Evolutionary conservation across 2,329 filamentous ascomycete species (phyloP).

Genomic region (Coleophoma eucalyptorum): DNA sequence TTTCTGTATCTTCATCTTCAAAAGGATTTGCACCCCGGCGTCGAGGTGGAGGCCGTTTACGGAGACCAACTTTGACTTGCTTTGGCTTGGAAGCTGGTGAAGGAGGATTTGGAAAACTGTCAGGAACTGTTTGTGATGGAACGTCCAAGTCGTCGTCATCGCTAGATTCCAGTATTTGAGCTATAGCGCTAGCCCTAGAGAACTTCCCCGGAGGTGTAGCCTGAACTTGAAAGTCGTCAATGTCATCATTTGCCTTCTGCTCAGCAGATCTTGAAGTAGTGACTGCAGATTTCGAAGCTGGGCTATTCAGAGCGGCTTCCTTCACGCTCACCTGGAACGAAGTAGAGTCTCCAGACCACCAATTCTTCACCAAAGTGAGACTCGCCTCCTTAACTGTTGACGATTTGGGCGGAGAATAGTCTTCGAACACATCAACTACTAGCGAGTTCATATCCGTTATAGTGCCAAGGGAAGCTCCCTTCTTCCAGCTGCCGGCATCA

Average conservation of each 20-base stretch:
- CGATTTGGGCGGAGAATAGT: neutral
- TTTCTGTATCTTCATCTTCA: conserved; percentile 3
- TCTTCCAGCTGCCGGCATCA: conserved; percentile 26
- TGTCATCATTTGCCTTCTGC: conserved; percentile 11
- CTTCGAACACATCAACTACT: conserved; percentile 17
- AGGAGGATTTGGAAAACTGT: conserved; percentile 17
- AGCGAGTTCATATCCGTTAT: conserved; percentile 3
- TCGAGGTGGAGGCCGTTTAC: neutral
- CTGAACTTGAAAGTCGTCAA: conserved; percentile 27
- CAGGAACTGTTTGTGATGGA: conserved; percentile 22
- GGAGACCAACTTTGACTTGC: conserved; percentile 6
- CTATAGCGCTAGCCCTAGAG: neutral
- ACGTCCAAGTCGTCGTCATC: conserved; percentile 24
- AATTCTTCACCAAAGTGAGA: conserved; percentile 7
- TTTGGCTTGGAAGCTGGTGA: conserved; percentile 1
- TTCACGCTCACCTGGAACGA: neutral
- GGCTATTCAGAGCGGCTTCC: neutral
- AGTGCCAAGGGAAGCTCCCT: neutral
- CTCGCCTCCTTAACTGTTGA: neutral
- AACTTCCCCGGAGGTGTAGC: conserved; percentile 17
- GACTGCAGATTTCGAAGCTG: neutral
- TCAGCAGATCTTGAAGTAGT: neutral
- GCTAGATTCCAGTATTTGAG: conserved; percentile 12
- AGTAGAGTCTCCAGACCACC: conserved; percentile 20
- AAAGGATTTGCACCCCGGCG: neutral